These are phyloP conservation scores for Vitrella brassicaformis DNA, from an alignment of 73 alveolate genomes.

Conservation along the genomic window DNA sequence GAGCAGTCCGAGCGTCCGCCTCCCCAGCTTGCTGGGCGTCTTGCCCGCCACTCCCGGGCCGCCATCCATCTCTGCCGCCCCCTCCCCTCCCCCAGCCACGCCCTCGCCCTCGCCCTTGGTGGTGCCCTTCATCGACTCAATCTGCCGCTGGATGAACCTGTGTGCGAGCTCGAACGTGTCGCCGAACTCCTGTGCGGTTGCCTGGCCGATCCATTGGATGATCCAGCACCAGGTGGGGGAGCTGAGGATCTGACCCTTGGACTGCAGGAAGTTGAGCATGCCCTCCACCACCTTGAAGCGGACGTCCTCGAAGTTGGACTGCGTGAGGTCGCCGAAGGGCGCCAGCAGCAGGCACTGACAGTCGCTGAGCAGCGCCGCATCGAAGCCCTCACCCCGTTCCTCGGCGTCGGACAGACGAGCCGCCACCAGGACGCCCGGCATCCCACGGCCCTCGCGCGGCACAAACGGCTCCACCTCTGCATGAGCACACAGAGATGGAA, in stretches of 20 bases:
- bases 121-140: background rate
- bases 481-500: too few relatives aligned
- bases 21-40: background rate
- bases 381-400: too few relatives aligned
- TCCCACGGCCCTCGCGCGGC: too few relatives aligned
- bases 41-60: background rate
- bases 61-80: background rate
- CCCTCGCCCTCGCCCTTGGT: background rate
- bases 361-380: too few relatives aligned
- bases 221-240: background rate
- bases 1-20: background rate
- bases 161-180: background rate
- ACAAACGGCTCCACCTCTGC: too few relatives aligned
- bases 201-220: background rate
- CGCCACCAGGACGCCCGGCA: too few relatives aligned
- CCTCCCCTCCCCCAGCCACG: background rate
- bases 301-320: too few relatives aligned
- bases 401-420: too few relatives aligned
- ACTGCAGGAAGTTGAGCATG: background rate
- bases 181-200: background rate
- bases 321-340: too few relatives aligned
- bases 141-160: too few relatives aligned
- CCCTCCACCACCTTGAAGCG: background rate
- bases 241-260: background rate
- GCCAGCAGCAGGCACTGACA: too few relatives aligned